Conservation (phyloP, 2,329 filamentous ascomycete genomes). For the Fusarium ramigenum region DNA sequence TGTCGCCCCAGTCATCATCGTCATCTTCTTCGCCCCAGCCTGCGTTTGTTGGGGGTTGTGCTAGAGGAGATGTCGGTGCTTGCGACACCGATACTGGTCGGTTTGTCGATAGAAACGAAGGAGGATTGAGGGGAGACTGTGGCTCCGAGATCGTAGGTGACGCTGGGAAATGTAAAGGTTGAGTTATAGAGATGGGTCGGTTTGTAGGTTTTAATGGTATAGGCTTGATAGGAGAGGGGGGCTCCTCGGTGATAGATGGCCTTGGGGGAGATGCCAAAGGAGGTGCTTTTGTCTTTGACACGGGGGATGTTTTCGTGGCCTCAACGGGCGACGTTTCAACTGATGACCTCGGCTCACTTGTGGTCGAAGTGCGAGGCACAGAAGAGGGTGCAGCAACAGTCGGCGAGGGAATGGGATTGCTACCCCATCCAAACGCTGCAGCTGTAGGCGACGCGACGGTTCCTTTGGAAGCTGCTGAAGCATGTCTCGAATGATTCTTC, state of each 20-base stretch:
- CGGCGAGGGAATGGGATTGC: slow-evolving; percentile 26
- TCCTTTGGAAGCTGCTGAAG: slow-evolving; percentile 38
- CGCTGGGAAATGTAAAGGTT: slow-evolving; percentile 27
- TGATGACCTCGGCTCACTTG: slow-evolving; percentile 10
- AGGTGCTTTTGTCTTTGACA: neutral
- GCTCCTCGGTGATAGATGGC: slow-evolving; percentile 13
- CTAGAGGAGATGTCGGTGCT: slow-evolving; percentile 34
- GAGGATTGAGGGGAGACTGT: slow-evolving; percentile 16
- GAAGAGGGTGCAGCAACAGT: slow-evolving; percentile 30
- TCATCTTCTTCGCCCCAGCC: slow-evolving; percentile 40
- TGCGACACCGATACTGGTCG: slow-evolving; percentile 29
- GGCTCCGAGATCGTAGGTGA: slow-evolving; percentile 24
- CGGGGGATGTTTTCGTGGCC: slow-evolving; percentile 12
- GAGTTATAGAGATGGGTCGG: slow-evolving; percentile 30
- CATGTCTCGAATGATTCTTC: slow-evolving; percentile 41
- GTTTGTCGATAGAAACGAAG: slow-evolving; percentile 13
- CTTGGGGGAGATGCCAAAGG: neutral
- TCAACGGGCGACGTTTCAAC: slow-evolving; percentile 15
- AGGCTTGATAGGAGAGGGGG: slow-evolving; percentile 27
- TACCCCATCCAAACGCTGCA: slow-evolving; percentile 48
- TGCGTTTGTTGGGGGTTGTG: slow-evolving; percentile 32
- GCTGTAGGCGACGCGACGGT: slow-evolving; percentile 40
- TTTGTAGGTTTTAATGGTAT: slow-evolving; percentile 27
- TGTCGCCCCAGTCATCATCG: slow-evolving; percentile 69
- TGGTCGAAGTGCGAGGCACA: slow-evolving; percentile 6